Evolutionary conservation across 2,329 filamentous ascomycete genomes (phyloP), one percentile per base, ranked within the genome.

Genomic region (Talaromyces sp.): DNA sequence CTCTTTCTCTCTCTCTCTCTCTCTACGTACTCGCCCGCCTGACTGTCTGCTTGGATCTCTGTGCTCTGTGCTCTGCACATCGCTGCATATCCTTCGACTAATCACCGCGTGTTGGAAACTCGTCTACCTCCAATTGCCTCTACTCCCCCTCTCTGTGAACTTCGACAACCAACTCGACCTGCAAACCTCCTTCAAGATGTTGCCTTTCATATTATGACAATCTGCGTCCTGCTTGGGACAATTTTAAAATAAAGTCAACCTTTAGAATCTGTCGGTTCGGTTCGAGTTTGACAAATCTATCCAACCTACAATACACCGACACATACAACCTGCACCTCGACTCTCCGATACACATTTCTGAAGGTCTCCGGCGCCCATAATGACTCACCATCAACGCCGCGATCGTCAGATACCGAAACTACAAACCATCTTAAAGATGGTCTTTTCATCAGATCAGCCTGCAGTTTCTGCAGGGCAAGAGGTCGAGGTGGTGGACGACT

Each of bases 401-500:
- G 65, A 67, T 22, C 37, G 50, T 6, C 67, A 62, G 43, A 31
- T 62, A 57, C 72, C 75, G 27, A 74, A 73, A 47, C 71, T 81
- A 67, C 77, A 80, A 61, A 78, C 76, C 64, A 69, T 80, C 17
- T 69, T 80, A 66, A 81, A 79, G 71, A 81, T 83, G 78, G 73
- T 82, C 45, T 74, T 78, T 62, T 73, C 80, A 35, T 76, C 79
- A 50, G 78, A 78, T 57, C 73, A 77, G 63, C 75, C 78, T 63
- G 76, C 72, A 54, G 74, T 74, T 68, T 73, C 72, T 13, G 66
- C 71, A 39, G 73, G 73, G 58, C 78, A 77, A 50, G 86, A 87
- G 61, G 86, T 88, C 66, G 93, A 97, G 64, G 77, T 88, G 70
- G 80, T 84, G 66, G 86, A 90, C 69, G 94, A 97, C 73, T 84